Evolutionary conservation across 2,329 filamentous ascomycete genomes (phyloP).

Genomic region (Rhinocladiella similis): DNA sequence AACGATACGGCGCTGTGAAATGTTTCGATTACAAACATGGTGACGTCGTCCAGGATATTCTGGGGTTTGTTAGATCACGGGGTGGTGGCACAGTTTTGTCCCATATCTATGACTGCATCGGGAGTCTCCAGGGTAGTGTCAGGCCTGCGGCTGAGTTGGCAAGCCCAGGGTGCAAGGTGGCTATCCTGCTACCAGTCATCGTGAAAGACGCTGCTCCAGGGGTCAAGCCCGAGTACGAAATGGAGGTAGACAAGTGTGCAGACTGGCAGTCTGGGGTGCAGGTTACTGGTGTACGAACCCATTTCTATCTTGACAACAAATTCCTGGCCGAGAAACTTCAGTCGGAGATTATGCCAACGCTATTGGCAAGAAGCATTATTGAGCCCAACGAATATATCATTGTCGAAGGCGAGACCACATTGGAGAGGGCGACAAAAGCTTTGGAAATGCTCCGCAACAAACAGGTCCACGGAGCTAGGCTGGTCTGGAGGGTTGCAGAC

Average conservation of each 20-base stretch:
- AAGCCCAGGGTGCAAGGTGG: conserved; percentile 51
- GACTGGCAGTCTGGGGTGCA: conserved; percentile 56
- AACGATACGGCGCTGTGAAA: conserved; percentile 32
- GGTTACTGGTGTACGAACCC: conserved; percentile 56
- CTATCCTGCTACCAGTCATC: conserved; percentile 62
- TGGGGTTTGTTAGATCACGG: conserved; percentile 25
- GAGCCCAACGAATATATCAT: conserved; percentile 43
- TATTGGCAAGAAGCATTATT: conserved; percentile 44
- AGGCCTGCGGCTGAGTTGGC: conserved; percentile 54
- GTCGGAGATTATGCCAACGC: conserved; percentile 54
- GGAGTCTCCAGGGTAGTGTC: conserved; percentile 50
- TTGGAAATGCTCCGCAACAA: conserved; percentile 46
- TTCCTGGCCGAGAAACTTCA: conserved; percentile 58
- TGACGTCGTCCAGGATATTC: conserved; percentile 25
- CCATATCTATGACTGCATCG: conserved; percentile 59
- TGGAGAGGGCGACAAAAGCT: conserved; percentile 45
- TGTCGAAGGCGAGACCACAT: conserved; percentile 43
- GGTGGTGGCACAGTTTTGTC: conserved; percentile 43
- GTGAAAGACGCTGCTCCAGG: conserved; percentile 51
- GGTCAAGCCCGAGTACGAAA: conserved; percentile 53
- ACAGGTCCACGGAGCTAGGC: conserved; percentile 42
- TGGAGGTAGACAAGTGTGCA: conserved; percentile 50
- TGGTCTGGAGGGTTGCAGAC: conserved; percentile 26
- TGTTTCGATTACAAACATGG: conserved; percentile 35
- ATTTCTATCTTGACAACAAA: conserved; percentile 55